Conservation (phyloP, 2,329 filamentous ascomycete genomes). For the Monilinia polystroma region DNA sequence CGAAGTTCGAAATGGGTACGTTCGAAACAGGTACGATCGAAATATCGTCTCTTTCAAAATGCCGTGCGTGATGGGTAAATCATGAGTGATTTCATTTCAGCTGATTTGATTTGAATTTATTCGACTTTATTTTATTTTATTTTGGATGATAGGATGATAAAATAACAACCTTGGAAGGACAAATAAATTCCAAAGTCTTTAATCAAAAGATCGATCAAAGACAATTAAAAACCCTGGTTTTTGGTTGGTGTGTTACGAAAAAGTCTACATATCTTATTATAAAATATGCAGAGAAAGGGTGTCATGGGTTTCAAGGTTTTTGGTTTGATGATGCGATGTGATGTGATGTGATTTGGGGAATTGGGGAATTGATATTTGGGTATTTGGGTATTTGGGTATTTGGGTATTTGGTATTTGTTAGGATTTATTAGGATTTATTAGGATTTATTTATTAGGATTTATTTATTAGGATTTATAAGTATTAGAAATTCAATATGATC, state of each 20-base stretch:
- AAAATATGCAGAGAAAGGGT: conserved; percentile 7
- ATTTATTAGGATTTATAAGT: no score
- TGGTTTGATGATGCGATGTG: background rate
- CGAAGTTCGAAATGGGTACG: no score
- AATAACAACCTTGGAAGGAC: background rate
- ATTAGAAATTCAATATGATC: no score
- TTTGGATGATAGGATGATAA: background rate
- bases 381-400: no score
- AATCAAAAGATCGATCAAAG: conserved; percentile 13
- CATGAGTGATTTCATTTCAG: background rate
- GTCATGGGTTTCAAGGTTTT: conserved; percentile 13
- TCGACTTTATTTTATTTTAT: no score
- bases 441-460: no score
- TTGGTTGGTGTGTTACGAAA: conserved; percentile 15
- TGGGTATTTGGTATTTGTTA: no score
- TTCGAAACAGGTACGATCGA: no score
- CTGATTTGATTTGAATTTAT: no score
- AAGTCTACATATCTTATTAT: conserved; percentile 11
- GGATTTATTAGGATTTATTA: no score
- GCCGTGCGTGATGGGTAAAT: background rate
- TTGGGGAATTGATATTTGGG: background rate
- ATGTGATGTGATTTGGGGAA: background rate
- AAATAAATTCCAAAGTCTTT: background rate
- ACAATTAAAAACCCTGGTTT: conserved; percentile 2
- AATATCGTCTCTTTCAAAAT: no score